phyloP scores from a whole-genome alignment of 2,329 filamentous ascomycete species.

The Pyrenophora graminea region DNA sequence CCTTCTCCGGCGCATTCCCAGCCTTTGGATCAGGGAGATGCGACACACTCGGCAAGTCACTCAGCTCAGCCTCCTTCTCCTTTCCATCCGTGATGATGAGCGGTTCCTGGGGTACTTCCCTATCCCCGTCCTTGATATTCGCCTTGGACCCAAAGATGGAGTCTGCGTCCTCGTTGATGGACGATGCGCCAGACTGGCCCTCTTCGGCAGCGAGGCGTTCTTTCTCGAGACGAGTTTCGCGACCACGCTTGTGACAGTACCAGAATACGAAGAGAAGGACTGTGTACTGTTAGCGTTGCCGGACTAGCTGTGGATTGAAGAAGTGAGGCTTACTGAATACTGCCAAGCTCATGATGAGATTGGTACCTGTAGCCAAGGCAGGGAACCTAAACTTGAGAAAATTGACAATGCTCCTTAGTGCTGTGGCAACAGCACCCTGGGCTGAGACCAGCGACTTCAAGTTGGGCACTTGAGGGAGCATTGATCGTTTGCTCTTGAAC shows the following conservation, averaged over 20 bases:
- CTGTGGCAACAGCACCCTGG: slow-evolving; percentile 80
- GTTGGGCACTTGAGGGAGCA: slow-evolving; percentile 64
- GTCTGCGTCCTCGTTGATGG: slow-evolving; percentile 35
- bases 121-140: slow-evolving; percentile 17
- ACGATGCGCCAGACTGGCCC: slow-evolving; percentile 33
- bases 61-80: slow-evolving; percentile 28
- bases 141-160: slow-evolving; percentile 35
- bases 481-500: slow-evolving; percentile 56
- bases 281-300: slow-evolving; percentile 27
- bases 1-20: slow-evolving; percentile 19
- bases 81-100: slow-evolving; percentile 36
- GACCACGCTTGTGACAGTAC: slow-evolving; percentile 97
- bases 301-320: neutral
- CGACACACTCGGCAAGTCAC: slow-evolving; percentile 43
- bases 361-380: slow-evolving; percentile 81
- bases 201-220: slow-evolving; percentile 51
- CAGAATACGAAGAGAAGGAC: slow-evolving; percentile 92
- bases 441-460: slow-evolving; percentile 81
- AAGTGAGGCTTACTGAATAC: slow-evolving; percentile 75
- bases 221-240: slow-evolving; percentile 76
- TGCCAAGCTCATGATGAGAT: slow-evolving; percentile 86
- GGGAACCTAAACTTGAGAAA: slow-evolving; percentile 88
- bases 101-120: slow-evolving; percentile 12
- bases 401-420: slow-evolving; percentile 88
- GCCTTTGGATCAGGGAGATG: slow-evolving; percentile 42